Evolutionary conservation across 2,329 filamentous ascomycete species (phyloP).

Genomic region (Cladosporium colombiae): DNA sequence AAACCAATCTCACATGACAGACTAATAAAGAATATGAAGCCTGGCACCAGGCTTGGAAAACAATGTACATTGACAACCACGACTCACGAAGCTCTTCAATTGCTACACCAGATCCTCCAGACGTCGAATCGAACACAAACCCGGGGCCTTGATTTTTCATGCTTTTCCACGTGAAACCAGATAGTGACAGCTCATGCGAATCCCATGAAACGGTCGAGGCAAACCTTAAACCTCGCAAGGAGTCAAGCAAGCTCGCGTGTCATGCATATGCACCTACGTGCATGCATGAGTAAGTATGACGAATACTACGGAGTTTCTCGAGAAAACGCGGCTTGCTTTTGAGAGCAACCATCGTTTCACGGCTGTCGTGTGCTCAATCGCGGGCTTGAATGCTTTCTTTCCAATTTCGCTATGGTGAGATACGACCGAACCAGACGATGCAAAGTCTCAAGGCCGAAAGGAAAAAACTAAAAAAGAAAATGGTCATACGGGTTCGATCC

Average conservation of each 20-base stretch:
- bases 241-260: not conserved
- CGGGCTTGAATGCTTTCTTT: not conserved
- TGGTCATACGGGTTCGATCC: not conserved
- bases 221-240: not conserved
- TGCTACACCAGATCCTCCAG: not conserved
- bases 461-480: not conserved
- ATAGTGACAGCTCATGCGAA: not conserved
- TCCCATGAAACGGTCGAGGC: not conserved
- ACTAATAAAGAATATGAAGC: not conserved
- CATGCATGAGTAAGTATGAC: not conserved
- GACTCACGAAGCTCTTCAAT: not conserved
- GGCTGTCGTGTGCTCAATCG: not conserved
- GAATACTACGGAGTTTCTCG: not conserved
- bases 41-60: not conserved
- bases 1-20: too few relatives aligned
- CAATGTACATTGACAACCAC: not conserved
- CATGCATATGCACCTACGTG: not conserved
- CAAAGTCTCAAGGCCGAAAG: not conserved
- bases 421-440: not conserved
- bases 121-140: not conserved
- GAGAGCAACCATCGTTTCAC: not conserved
- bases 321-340: too few relatives aligned
- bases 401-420: not conserved
- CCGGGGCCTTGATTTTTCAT: not conserved
- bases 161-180: not conserved